Base-by-base conservation (phyloP, 352 stramenopile genomes). In the Pythium sukuiense region DNA sequence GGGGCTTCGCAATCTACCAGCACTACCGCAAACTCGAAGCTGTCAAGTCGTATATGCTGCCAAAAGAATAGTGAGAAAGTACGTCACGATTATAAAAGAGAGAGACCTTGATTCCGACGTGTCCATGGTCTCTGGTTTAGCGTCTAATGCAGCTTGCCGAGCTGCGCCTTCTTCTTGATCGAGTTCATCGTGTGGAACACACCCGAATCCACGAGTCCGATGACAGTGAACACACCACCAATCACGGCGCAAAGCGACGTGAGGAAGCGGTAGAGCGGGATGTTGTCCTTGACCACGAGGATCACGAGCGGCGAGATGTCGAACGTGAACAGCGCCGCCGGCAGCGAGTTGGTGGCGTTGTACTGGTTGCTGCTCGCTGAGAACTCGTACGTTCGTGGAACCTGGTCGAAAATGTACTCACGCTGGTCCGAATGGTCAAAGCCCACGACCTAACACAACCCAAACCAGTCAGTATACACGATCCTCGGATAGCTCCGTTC, bases 191-290 rank as follows among this genome's bases (percentile, higher is more conserved):
- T 66, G 63, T 92, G 77, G 74, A 93, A 95, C 24, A 93, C 74
- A 18, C 84, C 85, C 6, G 84, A 88, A 73, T 94, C 83, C 33
- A 94, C 66, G 48, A 95, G 77, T 8, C 84, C 80, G 48, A 95
- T 78, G 62, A 95, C 80, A 16, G 87, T 95, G 60, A 90, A 92
- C 4, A 92, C 84, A 46, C 87, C 87, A 9, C 87, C 87, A 46
- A 95, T 77, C 45, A 95, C 82, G 32, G 87, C 87, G 33, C 86
- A 95, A 26, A 93, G 64, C 53, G 84, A 87, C 37, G 87, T 95
- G 69, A 95, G 67, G 60, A 95, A 95, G 56, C 83, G 85, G 62
- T 93, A 95, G 60, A 93, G 83, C 56, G 87, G 87, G 30, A 90
- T 69, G 53, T 73, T 76, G 63, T 90, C 76, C n/a, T 76, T 76